phyloP scores from a whole-genome alignment of 768 basidiomycete species.

The Termitomyces sp. region DNA sequence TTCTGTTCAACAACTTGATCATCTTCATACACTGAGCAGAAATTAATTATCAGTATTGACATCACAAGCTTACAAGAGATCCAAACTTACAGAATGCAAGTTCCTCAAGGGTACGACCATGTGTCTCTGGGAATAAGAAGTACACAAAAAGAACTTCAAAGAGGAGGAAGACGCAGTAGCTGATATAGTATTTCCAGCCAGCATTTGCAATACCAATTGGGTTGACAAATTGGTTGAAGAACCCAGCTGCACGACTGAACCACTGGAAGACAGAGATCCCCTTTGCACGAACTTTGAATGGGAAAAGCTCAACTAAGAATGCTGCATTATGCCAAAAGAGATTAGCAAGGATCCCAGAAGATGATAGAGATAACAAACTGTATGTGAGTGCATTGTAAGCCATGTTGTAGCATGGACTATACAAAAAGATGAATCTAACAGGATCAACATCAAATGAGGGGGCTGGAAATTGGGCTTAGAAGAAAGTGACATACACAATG shows the following conservation, averaged over 20 bases:
- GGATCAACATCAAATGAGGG: neutral
- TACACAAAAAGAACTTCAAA: slow-evolving; percentile 53
- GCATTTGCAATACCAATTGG: slow-evolving; percentile 54
- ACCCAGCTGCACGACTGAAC: slow-evolving; percentile 47
- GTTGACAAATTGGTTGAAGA: slow-evolving; percentile 66
- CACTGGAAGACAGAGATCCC: slow-evolving; percentile 59
- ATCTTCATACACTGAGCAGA: slow-evolving; percentile 33
- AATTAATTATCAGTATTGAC: neutral
- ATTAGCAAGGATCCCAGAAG: slow-evolving; percentile 13
- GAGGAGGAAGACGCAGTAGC: slow-evolving; percentile 45
- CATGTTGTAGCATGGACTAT: slow-evolving; percentile 51
- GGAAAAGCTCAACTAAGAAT: slow-evolving; percentile 64
- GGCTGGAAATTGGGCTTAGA: neutral
- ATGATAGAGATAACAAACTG: slow-evolving; percentile 26
- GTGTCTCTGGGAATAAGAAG: slow-evolving; percentile 60
- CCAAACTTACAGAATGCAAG: slow-evolving; percentile 48
- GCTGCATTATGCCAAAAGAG: slow-evolving; percentile 36
- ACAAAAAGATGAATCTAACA: slow-evolving; percentile 48
- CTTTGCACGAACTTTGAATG: slow-evolving; percentile 55
- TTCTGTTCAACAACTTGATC: slow-evolving; percentile 35
- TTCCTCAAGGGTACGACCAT: slow-evolving; percentile 48
- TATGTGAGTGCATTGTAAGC: slow-evolving; percentile 55
- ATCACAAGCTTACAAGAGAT: too few species aligned
- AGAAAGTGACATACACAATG: slow-evolving; percentile 34
- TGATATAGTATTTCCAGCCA: slow-evolving; percentile 57